Conservation (phyloP, 345 rosid genomes). For the Camelina hispida region DNA sequence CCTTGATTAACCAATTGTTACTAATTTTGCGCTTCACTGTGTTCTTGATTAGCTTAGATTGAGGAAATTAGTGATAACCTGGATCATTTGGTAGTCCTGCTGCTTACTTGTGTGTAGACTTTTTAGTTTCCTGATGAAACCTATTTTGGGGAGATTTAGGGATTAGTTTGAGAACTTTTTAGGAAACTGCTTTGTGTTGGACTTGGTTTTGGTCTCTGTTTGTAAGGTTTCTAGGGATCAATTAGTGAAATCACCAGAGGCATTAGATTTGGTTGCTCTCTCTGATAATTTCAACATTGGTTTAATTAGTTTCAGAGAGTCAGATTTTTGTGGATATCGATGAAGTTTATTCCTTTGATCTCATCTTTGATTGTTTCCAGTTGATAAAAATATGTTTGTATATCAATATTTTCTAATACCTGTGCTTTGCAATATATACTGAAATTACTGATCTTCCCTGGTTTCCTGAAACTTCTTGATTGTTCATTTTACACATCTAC, state of each 20-base stretch:
- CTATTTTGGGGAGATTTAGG: background rate
- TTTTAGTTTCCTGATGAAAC: slow-evolving; percentile 22
- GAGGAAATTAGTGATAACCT: background rate
- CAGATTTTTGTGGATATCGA: no score
- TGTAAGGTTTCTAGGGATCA: background rate
- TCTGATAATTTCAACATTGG: background rate
- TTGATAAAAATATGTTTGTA: no score
- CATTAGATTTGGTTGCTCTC: slow-evolving; percentile 9
- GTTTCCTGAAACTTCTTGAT: background rate
- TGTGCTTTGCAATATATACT: background rate
- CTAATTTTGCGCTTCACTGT: slow-evolving; percentile 20
- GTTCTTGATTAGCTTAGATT: slow-evolving; percentile 13
- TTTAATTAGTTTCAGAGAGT: background rate
- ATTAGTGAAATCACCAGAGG: background rate
- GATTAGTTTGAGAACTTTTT: background rate
- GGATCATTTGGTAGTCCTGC: slow-evolving; percentile 14
- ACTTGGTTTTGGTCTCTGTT: slow-evolving; percentile 16
- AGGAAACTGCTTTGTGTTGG: background rate
- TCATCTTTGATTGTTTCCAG: no score
- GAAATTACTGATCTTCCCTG: slow-evolving; percentile 13
- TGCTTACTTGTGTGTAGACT: slow-evolving; percentile 16
- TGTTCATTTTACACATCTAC: slow-evolving; percentile 16
- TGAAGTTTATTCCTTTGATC: background rate
- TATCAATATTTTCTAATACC: no score
- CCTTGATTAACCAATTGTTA: background rate